A percentile compares a stretch with the other conserved stretches of the same genome.
These are phyloP conservation scores for Aspergillus jensenii DNA, from an alignment of 2,329 filamentous ascomycete species.

Conservation along the genomic window DNA sequence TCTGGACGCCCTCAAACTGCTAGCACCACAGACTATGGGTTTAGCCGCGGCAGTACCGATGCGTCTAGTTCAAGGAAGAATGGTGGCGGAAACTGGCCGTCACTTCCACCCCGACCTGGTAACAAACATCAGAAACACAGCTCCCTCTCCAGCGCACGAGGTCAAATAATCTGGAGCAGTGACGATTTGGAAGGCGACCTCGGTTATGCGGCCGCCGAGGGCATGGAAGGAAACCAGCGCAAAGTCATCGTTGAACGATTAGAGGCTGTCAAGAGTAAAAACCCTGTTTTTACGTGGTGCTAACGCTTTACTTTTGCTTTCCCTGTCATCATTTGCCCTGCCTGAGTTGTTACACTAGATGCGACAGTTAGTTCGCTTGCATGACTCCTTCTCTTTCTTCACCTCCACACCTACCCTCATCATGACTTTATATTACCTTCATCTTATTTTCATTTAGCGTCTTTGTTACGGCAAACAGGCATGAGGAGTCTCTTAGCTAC, in stretches of 20 bases:
- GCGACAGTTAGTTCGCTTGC: slow-evolving; percentile 19
- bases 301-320: slow-evolving; percentile 43
- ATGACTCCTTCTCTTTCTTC: slow-evolving; percentile 15
- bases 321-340: not conserved
- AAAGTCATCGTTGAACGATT: slow-evolving; percentile 96
- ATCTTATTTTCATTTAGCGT: slow-evolving; percentile 26
- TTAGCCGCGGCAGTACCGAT: slow-evolving; percentile 32
- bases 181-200: slow-evolving; percentile 88
- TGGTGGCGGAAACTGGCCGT: slow-evolving; percentile 38
- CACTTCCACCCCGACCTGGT: slow-evolving; percentile 34
- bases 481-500: slow-evolving; percentile 22
- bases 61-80: slow-evolving; percentile 32
- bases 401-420: not conserved
- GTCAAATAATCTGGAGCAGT: slow-evolving; percentile 55
- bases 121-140: slow-evolving; percentile 32
- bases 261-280: slow-evolving; percentile 91
- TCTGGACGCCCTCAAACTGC: slow-evolving; percentile 33
- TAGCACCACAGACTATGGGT: slow-evolving; percentile 35
- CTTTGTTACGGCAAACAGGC: slow-evolving; percentile 23
- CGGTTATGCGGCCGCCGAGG: slow-evolving; percentile 90
- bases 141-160: slow-evolving; percentile 43
- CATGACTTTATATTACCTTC: slow-evolving; percentile 8
- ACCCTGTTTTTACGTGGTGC: slow-evolving; percentile 98
- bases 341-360: slow-evolving; percentile 15
- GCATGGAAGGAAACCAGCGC: slow-evolving; percentile 84